phyloP scores from a whole-genome alignment of 805 yeast genomes.

The Candida fluviatilis region DNA sequence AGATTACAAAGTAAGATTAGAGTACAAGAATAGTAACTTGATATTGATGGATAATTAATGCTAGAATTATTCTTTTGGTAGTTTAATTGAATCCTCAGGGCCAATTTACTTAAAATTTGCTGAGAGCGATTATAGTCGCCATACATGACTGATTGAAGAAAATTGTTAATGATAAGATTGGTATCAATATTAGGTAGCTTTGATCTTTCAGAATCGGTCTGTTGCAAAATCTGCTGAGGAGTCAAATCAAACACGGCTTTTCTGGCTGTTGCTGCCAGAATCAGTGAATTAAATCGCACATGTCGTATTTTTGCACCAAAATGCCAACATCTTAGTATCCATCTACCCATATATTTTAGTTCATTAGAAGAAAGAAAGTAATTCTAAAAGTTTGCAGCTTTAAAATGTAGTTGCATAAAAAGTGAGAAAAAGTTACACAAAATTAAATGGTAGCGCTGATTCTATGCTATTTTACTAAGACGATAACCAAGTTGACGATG shows the following conservation, averaged over 20 bases:
- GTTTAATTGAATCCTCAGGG: slow-evolving; percentile 3
- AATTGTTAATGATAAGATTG: slow-evolving; percentile 11
- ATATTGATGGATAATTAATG: slow-evolving; percentile 3
- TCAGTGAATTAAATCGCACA: not conserved
- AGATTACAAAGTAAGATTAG: slow-evolving; percentile 9
- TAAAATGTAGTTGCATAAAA: too few relatives aligned
- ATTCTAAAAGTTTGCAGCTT: not conserved
- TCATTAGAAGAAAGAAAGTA: too few relatives aligned
- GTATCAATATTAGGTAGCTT: slow-evolving; percentile 8
- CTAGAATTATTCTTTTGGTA: slow-evolving; percentile 2
- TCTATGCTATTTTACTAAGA: too few relatives aligned
- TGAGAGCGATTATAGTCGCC: slow-evolving; percentile 12
- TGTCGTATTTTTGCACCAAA: not conserved
- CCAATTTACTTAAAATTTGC: slow-evolving; percentile 7
- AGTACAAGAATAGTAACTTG: slow-evolving; percentile 13
- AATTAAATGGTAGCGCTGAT: too few relatives aligned
- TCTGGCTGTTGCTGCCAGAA: not conserved
- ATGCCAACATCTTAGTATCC: not conserved
- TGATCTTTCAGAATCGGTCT: not conserved
- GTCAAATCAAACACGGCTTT: not conserved
- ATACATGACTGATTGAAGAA: slow-evolving; percentile 11
- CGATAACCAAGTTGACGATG: too few relatives aligned
- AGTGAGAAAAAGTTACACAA: not conserved
- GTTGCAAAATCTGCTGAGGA: slow-evolving; percentile 1
- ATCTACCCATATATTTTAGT: not conserved